These are phyloP conservation scores for Oryza rufipogon DNA, from an alignment of 176 grass and related monocot genomes.

Conservation along the genomic window DNA sequence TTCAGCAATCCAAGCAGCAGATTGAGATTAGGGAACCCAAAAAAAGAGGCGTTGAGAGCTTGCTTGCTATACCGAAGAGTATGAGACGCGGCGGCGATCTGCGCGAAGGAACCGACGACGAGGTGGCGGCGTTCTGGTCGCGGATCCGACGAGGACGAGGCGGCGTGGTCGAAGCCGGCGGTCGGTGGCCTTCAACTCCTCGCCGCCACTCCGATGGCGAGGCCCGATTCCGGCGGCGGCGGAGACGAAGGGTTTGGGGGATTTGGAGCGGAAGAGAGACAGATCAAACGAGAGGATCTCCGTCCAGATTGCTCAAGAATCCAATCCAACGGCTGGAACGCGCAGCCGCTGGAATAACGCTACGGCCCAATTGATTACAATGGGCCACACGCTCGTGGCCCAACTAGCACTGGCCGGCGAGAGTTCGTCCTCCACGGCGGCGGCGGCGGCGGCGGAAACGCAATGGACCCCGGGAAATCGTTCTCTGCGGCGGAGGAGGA, in stretches of 20 bases:
- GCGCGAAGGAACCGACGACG: neutral
- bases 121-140: too few species aligned
- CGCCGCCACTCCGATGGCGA: too few species aligned
- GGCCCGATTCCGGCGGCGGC: too few species aligned
- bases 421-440: neutral
- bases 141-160: too few species aligned
- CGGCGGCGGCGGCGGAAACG: too few species aligned
- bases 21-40: neutral
- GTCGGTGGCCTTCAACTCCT: too few species aligned
- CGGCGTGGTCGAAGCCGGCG: neutral
- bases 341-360: neutral
- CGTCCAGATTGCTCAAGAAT: neutral
- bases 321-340: constrained; percentile 19
- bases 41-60: neutral
- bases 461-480: neutral
- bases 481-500: neutral
- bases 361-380: neutral
- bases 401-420: neutral
- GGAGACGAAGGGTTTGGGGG: neutral
- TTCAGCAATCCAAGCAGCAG: neutral
- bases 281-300: neutral
- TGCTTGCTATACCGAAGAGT: neutral
- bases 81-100: neutral
- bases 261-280: neutral
- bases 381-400: neutral